Percentiles rank a stretch among this genome's conserved stretches.
Evolutionary conservation across 1,284 basidiomycete species (phyloP).

Genomic region (Marasmius tenuissimus): DNA sequence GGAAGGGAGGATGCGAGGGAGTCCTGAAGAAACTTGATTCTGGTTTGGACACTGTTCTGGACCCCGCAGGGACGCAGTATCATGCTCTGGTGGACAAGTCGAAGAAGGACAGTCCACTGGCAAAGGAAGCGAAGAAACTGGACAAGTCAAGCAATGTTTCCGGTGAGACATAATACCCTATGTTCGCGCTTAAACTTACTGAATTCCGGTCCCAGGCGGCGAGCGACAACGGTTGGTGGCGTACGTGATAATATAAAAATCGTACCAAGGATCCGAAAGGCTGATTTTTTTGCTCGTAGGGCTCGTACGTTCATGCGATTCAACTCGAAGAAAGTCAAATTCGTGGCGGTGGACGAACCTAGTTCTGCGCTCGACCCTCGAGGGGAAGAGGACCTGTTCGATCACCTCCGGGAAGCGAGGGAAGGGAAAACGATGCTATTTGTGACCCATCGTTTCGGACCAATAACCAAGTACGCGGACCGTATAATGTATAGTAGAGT

Average conservation of each 20-base stretch:
- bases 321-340: constrained; percentile 39
- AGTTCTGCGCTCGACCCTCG: constrained; percentile 54
- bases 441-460: constrained; percentile 69
- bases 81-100: constrained; percentile 27
- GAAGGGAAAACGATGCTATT: constrained; percentile 67
- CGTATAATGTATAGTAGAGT: constrained; percentile 49
- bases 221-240: constrained; percentile 43
- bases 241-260: constrained; percentile 21
- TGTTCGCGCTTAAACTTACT: background rate
- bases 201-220: constrained; percentile 27
- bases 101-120: constrained; percentile 31
- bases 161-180: constrained; percentile 14
- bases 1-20: constrained; percentile 36
- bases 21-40: constrained; percentile 30
- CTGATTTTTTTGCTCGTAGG: constrained; percentile 15
- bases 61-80: constrained; percentile 27
- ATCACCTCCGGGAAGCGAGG: constrained; percentile 46
- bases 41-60: constrained; percentile 31
- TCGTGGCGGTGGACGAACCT: constrained; percentile 52
- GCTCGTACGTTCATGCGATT: constrained; percentile 45
- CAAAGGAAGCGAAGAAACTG: constrained; percentile 30
- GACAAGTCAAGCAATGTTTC: constrained; percentile 36
- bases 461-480: constrained; percentile 63
- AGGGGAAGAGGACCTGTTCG: constrained; percentile 50
- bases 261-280: background rate